phyloP scores from a whole-genome alignment of 2,329 filamentous ascomycete species.

The Apiospora kogelbergensis region DNA sequence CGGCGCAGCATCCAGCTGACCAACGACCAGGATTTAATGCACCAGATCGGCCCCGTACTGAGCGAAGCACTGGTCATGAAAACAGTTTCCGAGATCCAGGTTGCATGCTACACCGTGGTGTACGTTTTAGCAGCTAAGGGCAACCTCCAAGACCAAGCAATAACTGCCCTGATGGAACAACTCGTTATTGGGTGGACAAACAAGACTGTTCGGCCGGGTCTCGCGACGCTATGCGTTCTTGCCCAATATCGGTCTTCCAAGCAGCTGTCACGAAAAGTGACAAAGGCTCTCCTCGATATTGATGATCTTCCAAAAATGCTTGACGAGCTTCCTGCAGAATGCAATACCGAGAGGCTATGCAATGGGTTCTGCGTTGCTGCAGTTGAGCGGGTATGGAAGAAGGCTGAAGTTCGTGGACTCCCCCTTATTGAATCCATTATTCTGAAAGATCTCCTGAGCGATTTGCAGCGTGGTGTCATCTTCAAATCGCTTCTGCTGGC shows the following conservation, averaged over 20 bases:
- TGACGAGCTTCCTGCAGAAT: slow-evolving; percentile 61
- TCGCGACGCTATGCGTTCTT: slow-evolving; percentile 79
- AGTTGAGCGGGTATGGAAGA: slow-evolving; percentile 61
- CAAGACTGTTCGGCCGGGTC: slow-evolving; percentile 70
- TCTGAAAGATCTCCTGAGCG: slow-evolving; percentile 57
- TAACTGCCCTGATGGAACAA: slow-evolving; percentile 90
- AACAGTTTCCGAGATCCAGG: slow-evolving; percentile 74
- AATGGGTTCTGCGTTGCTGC: slow-evolving; percentile 70
- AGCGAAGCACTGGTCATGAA: slow-evolving; percentile 76
- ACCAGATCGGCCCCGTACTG: slow-evolving; percentile 65
- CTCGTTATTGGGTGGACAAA: slow-evolving; percentile 74
- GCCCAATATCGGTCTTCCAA: slow-evolving; percentile 75
- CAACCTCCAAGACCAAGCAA: slow-evolving; percentile 71
- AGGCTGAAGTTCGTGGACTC: slow-evolving; percentile 57
- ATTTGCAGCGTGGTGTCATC: slow-evolving; percentile 62
- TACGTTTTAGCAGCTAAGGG: slow-evolving; percentile 84
- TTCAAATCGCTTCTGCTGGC: slow-evolving; percentile 65
- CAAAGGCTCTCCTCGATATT: slow-evolving; percentile 67
- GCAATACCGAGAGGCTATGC: slow-evolving; percentile 68
- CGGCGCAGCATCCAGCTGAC: slow-evolving; percentile 74
- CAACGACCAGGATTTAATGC: slow-evolving; percentile 77
- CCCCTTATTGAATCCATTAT: slow-evolving; percentile 62
- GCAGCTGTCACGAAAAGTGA: slow-evolving; percentile 67
- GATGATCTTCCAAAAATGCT: slow-evolving; percentile 60
- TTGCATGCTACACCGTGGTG: slow-evolving; percentile 89